Percentiles rank a stretch among this genome's conserved stretches.
These are phyloP conservation scores for Berberis thunbergii DNA, from an alignment of 164 flowering plant species.

Conservation along the genomic window DNA sequence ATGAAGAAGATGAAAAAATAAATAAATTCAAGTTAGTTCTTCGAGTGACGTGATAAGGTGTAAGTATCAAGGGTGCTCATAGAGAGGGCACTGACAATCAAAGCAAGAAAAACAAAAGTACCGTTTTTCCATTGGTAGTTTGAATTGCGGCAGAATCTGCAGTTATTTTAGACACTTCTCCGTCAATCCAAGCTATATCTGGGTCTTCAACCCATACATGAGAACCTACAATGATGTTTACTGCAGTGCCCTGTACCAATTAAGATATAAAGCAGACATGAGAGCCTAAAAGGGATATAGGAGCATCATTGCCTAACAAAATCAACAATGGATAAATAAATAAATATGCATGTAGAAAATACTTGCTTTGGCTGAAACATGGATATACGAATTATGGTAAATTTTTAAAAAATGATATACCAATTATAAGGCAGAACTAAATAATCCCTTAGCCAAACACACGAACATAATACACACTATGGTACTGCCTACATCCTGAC, in stretches of 20 bases:
- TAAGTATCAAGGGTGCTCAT: no score
- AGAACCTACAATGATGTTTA: slow-evolving; percentile 6
- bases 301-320: neutral
- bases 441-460: no score
- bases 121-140: slow-evolving; percentile 2
- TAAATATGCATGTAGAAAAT: neutral
- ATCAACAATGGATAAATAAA: neutral
- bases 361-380: no score
- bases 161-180: neutral
- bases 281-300: neutral
- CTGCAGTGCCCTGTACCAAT: neutral
- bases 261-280: neutral
- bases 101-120: neutral
- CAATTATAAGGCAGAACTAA: neutral
- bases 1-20: no score
- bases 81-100: no score
- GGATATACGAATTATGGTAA: neutral
- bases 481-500: no score
- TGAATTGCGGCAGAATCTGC: neutral
- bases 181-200: slow-evolving; percentile 4
- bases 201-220: slow-evolving; percentile 7
- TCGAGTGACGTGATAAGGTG: no score
- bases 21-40: no score
- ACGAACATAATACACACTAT: no score
- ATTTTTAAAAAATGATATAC: neutral